A percentile compares a stretch with the other conserved stretches of the same genome.
Conservation (phyloP, 1,139 yeast species). For the Pichia cactophila region DNA sequence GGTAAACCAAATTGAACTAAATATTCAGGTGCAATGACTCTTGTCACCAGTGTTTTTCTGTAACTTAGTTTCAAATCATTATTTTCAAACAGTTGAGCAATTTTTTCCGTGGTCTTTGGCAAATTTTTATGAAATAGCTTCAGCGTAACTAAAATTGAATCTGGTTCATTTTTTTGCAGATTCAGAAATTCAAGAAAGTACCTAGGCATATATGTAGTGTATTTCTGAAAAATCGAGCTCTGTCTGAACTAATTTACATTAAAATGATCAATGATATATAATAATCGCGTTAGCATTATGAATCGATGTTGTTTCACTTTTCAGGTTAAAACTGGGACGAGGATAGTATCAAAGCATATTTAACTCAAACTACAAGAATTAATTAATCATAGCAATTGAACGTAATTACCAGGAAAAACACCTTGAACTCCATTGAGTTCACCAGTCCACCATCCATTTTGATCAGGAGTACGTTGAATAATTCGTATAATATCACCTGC, state of each 20-base stretch:
- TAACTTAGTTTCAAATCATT: background rate
- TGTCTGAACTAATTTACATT: no score
- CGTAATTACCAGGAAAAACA: slow-evolving; percentile 93
- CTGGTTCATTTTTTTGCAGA: background rate
- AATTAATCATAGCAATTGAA: slow-evolving; percentile 41
- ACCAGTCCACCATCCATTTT: slow-evolving; percentile 99
- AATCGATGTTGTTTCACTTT: no score
- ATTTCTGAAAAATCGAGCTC: no score
- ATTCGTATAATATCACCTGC: slow-evolving; percentile 86
- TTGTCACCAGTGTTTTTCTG: slow-evolving; percentile 7
- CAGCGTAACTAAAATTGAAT: slow-evolving; percentile 4
- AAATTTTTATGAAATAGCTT: slow-evolving; percentile 7
- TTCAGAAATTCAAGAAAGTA: slow-evolving; percentile 11
- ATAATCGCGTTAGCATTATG: no score
- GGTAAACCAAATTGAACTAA: slow-evolving; percentile 13
- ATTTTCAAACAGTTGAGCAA: slow-evolving; percentile 2
- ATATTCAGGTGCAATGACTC: slow-evolving; percentile 13
- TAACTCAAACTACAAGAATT: background rate
- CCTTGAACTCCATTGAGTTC: slow-evolving; percentile 77
- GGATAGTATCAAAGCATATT: no score
- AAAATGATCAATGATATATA: no score
- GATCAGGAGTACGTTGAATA: slow-evolving; percentile 71
- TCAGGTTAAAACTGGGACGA: no score
- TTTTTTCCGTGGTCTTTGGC: slow-evolving; percentile 4
- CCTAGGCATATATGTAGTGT: slow-evolving; percentile 6